Base-by-base conservation (phyloP, 2,329 filamentous ascomycete genomes). In the Clarireedia monteithiana region DNA sequence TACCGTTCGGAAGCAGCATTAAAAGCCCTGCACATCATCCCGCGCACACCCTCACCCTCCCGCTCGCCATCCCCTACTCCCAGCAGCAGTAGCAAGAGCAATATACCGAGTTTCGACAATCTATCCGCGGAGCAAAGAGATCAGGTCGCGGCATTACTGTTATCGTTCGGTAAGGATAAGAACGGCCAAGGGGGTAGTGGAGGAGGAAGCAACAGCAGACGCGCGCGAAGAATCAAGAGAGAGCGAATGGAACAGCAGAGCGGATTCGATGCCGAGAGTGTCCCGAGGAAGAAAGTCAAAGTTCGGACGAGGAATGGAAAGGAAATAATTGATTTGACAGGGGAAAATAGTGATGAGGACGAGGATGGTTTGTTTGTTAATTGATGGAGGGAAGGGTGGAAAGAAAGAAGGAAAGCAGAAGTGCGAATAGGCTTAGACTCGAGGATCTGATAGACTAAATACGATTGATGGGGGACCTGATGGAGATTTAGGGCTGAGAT, bases 11-110 rank as follows among this genome's bases (percentile, higher is more conserved):
- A 55, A 44, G 45, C 26, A 47, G 5, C 45, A 47, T 14, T 47
- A 15, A 27, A 47, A 15, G 14, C 14, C 20, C 45, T 47, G 2
- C n/a, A 47, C 15, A 24, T 24, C 5, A 24, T 47, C 4, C 45
- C 23, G n/a, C 20, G 26, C 23, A 47, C 45, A 6, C 20, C 20
- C 20, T 20, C 20, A 7, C 20, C 45, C 17, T 42, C 45, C 10
- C 14, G 14, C 45, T 47, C 45, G 6, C 45, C 23, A 47, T 47
- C 45, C 23, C 45, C 45, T 60, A 59, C 38, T 27, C 36, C 10
- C 26, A 27, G 26, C 2, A 7, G 7, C 2, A 27, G 26, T 7
- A 27, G 26, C 7, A 20, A 20, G 20, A 27, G 26, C 26, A 5
- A 27, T 7, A 27, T 6, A 12, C 30, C 30, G 10, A 34, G 30